phyloP scores from a whole-genome alignment of 2,329 filamentous ascomycete genomes.

The Colletotrichum sp. region DNA sequence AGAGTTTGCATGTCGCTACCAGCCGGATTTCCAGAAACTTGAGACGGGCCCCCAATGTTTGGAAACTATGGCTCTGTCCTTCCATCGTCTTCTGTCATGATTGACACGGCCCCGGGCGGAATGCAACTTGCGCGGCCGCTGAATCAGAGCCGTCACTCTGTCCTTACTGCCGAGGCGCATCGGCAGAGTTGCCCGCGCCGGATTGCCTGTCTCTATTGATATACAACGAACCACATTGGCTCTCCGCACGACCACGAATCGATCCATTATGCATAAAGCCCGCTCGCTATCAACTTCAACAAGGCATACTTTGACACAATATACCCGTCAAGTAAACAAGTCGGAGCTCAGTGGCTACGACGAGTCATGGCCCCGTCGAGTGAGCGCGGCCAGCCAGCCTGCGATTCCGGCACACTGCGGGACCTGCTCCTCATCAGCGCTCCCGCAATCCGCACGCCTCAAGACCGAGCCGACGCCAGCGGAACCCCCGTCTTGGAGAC shows the following conservation, averaged over 20 bases:
- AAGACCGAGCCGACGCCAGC: constrained; percentile 9
- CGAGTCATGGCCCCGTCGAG: constrained; percentile 10
- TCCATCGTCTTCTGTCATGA: not conserved
- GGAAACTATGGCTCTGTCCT: not conserved
- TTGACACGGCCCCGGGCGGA: not conserved
- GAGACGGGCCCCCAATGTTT: not conserved
- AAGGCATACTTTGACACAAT: not conserved
- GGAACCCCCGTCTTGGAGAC: not conserved
- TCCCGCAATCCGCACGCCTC: constrained; percentile 9
- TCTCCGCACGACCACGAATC: not conserved
- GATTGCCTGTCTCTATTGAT: not conserved
- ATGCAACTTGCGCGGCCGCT: not conserved
- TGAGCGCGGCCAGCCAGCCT: not conserved
- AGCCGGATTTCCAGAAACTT: not conserved
- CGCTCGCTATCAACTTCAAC: not conserved
- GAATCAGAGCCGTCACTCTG: not conserved
- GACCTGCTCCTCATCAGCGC: not conserved
- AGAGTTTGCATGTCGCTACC: not conserved
- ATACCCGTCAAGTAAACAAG: constrained; percentile 3
- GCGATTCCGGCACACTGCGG: not conserved
- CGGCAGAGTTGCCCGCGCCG: not conserved
- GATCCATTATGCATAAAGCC: not conserved
- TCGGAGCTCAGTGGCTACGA: constrained; percentile 4
- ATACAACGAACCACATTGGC: not conserved
- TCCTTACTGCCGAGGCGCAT: not conserved